Conservation (phyloP, 495 filamentous ascomycete species). For the Hypoxylon subgilvum region DNA sequence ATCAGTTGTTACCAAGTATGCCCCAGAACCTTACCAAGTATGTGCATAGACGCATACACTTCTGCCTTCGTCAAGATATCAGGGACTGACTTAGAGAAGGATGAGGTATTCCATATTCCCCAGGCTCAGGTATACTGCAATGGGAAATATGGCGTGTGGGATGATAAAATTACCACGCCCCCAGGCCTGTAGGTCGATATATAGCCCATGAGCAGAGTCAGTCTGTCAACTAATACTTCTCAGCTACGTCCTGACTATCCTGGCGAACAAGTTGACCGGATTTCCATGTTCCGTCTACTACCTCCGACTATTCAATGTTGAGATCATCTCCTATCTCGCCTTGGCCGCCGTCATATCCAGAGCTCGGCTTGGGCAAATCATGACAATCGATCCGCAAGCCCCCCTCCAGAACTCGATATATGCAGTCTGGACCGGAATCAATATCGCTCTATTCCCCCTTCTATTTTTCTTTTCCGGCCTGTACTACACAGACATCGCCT, state of each 20-base stretch:
- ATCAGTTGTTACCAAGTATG: slow-evolving; percentile 51
- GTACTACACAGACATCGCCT: slow-evolving; percentile 89
- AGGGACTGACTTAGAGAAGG: slow-evolving; percentile 55
- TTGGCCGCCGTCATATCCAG: slow-evolving; percentile 19
- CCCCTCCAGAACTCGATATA: slow-evolving; percentile 27
- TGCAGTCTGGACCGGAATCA: slow-evolving; percentile 70
- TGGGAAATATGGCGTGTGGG: slow-evolving; percentile 78
- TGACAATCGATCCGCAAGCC: background rate
- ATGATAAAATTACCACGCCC: slow-evolving; percentile 95
- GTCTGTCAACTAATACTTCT: background rate
- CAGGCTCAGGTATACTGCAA: slow-evolving; percentile 88
- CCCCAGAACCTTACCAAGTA: slow-evolving; percentile 84
- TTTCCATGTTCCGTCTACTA: slow-evolving; percentile 51
- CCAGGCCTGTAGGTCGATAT: slow-evolving; percentile 73
- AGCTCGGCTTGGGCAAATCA: slow-evolving; percentile 10
- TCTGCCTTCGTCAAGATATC: background rate
- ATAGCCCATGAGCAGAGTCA: background rate
- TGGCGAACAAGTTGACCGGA: slow-evolving; percentile 42
- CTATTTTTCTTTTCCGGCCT: slow-evolving; percentile 94
- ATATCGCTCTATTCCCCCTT: slow-evolving; percentile 84
- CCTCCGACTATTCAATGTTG: slow-evolving; percentile 60
- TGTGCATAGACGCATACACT: slow-evolving; percentile 18
- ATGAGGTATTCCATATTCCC: slow-evolving; percentile 93
- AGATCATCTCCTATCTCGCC: slow-evolving; percentile 46
- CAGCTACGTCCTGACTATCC: slow-evolving; percentile 63